These are phyloP conservation scores for Choiromyces venosus DNA, from an alignment of 495 filamentous ascomycete genomes.

Conservation along the genomic window DNA sequence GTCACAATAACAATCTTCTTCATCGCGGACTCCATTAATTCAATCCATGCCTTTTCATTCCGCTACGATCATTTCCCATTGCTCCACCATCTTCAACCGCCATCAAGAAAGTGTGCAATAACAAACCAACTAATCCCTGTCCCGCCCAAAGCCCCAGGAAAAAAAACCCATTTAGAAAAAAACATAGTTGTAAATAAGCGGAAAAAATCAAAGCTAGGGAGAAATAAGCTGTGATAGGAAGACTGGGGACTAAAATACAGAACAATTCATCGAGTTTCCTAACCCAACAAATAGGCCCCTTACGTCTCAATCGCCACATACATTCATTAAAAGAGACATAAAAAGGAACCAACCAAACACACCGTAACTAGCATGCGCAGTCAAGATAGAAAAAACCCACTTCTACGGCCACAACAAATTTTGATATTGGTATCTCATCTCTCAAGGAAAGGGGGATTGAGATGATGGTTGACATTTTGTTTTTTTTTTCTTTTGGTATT, in stretches of 20 bases:
- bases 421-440: slow-evolving; percentile 40
- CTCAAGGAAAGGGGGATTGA: background rate
- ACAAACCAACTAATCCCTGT: background rate
- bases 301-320: slow-evolving; percentile 4
- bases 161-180: background rate
- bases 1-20: background rate
- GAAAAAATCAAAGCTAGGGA: slow-evolving; percentile 15
- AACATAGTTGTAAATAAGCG: slow-evolving; percentile 15
- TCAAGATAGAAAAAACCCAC: slow-evolving; percentile 9
- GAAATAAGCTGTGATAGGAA: slow-evolving; percentile 38
- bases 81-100: background rate
- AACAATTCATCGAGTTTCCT: slow-evolving; percentile 4
- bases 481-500: background rate
- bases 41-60: background rate
- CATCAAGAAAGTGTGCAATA: background rate
- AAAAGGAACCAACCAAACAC: slow-evolving; percentile 46
- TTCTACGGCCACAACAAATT: slow-evolving; percentile 29
- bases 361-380: slow-evolving; percentile 48
- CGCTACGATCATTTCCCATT: background rate
- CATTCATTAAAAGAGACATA: slow-evolving; percentile 32
- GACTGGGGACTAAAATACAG: slow-evolving; percentile 44
- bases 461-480: slow-evolving; percentile 1
- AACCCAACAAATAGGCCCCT: background rate
- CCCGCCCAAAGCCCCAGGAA: background rate
- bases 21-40: background rate